Evolutionary conservation across 441 rosid species (phyloP).

Genomic region (Biscutella laevigata): DNA sequence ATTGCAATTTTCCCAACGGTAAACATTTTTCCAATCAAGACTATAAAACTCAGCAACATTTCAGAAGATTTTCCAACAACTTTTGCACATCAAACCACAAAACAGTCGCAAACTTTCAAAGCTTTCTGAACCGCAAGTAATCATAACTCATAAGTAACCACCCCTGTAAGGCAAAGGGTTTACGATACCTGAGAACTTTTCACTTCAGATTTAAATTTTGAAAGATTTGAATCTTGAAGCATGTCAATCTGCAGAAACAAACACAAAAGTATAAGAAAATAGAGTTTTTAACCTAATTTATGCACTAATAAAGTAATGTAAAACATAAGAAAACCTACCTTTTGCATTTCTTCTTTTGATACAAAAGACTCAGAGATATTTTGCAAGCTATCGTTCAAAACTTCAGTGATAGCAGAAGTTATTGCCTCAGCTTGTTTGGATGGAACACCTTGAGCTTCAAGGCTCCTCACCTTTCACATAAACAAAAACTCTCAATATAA

Average conservation of each 20-base stretch:
- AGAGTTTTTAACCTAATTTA: neutral
- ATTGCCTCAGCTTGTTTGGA: constrained; percentile 89
- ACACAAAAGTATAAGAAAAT: neutral
- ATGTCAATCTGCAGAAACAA: constrained; percentile 47
- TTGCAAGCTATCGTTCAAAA: constrained; percentile 79
- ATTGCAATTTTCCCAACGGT: no score
- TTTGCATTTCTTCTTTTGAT: constrained; percentile 78
- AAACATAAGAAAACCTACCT: constrained; percentile 31
- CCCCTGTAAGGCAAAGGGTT: no score
- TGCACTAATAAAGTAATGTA: neutral
- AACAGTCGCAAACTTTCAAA: neutral
- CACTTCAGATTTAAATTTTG: constrained; percentile 78
- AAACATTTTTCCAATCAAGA: no score
- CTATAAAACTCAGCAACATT: neutral
- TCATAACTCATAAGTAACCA: neutral
- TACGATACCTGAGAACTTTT: constrained; percentile 56
- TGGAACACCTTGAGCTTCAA: constrained; percentile 84
- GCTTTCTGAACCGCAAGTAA: neutral
- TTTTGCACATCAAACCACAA: neutral
- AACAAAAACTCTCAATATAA: neutral
- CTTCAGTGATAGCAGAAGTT: constrained; percentile 73
- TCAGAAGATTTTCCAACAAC: neutral
- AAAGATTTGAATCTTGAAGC: constrained; percentile 68
- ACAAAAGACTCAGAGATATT: constrained; percentile 75
- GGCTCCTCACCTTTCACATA: constrained; percentile 54